Percentiles rank a stretch among this genome's conserved stretches.
Evolutionary conservation across 2,329 filamentous ascomycete species (phyloP).

Genomic region (Dothideomycetes sp.): DNA sequence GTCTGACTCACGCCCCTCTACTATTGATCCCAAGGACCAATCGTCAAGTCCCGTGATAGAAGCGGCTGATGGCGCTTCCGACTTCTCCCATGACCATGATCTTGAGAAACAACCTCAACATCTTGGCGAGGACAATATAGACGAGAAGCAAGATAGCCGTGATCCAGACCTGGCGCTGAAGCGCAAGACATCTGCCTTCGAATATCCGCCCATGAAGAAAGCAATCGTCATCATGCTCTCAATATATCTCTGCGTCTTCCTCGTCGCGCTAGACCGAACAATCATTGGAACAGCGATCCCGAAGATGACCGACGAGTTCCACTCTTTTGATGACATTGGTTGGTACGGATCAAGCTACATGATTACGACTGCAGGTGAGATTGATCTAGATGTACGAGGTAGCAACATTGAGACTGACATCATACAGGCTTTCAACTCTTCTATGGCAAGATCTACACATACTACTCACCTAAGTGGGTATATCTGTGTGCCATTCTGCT

Average conservation of each 20-base stretch:
- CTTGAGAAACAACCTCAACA: background rate
- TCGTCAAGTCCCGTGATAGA: background rate
- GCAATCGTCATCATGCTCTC: background rate
- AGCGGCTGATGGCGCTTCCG: background rate
- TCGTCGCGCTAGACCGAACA: slow-evolving; percentile 28
- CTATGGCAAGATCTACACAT: slow-evolving; percentile 37
- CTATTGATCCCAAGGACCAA: background rate
- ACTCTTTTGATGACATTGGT: slow-evolving; percentile 33
- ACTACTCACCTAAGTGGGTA: slow-evolving; percentile 35
- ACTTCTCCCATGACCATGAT: background rate
- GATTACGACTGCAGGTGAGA: slow-evolving; percentile 26
- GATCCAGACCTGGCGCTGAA: background rate
- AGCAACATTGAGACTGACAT: too few relatives aligned
- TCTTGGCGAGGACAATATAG: background rate
- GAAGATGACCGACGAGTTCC: slow-evolving; percentile 36
- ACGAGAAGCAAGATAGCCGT: background rate
- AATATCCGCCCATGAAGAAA: background rate
- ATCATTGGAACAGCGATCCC: slow-evolving; percentile 39
- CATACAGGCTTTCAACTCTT: slow-evolving; percentile 29
- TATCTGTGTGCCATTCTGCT: slow-evolving; percentile 33
- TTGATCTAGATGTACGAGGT: too few relatives aligned
- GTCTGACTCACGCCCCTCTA: background rate
- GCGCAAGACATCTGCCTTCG: background rate
- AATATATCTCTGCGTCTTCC: background rate
- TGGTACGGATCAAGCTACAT: slow-evolving; percentile 33